A percentile compares a stretch with the other conserved stretches of the same genome.
These are phyloP conservation scores for Phallus indusiatus DNA, from an alignment of 768 basidiomycete species.

Conservation along the genomic window DNA sequence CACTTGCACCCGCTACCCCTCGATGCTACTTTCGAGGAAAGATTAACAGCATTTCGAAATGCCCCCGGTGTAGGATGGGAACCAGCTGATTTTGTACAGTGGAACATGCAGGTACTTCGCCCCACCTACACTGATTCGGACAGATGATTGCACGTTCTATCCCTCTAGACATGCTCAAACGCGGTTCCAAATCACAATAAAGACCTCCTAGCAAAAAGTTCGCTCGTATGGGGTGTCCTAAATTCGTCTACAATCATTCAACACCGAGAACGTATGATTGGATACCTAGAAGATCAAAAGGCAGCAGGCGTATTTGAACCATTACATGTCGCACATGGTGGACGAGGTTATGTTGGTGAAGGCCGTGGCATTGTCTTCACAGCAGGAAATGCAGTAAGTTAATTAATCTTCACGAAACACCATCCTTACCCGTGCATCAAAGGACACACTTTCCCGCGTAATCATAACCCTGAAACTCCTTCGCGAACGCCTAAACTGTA, in stretches of 20 bases:
- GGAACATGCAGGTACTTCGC: slow-evolving; percentile 21
- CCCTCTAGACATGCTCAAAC: slow-evolving; percentile 16
- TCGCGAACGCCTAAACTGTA: slow-evolving; percentile 14
- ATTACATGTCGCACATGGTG: slow-evolving; percentile 1
- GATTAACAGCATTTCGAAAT: slow-evolving; percentile 23
- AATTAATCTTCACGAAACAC: background rate
- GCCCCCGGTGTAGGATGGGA: slow-evolving; percentile 25
- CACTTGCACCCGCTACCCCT: slow-evolving; percentile 21
- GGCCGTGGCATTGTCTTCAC: slow-evolving; percentile 31
- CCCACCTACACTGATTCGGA: background rate
- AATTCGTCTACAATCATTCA: slow-evolving; percentile 8
- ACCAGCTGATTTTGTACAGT: slow-evolving; percentile 22
- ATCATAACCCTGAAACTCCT: slow-evolving; percentile 19
- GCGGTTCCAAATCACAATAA: slow-evolving; percentile 22
- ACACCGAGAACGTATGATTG: slow-evolving; percentile 12
- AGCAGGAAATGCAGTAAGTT: slow-evolving; percentile 28
- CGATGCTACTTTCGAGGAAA: slow-evolving; percentile 21
- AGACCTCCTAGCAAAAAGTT: slow-evolving; percentile 9
- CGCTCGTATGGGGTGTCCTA: slow-evolving; percentile 8
- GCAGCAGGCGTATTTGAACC: slow-evolving; percentile 10
- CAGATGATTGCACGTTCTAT: background rate
- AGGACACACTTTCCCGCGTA: slow-evolving; percentile 22
- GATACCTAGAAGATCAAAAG: slow-evolving; percentile 7
- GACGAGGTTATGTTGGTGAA: slow-evolving; percentile 5
- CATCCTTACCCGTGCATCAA: background rate